These are phyloP conservation scores for Tagetes erecta DNA, from an alignment of 129 eudicot species.

Conservation along the genomic window DNA sequence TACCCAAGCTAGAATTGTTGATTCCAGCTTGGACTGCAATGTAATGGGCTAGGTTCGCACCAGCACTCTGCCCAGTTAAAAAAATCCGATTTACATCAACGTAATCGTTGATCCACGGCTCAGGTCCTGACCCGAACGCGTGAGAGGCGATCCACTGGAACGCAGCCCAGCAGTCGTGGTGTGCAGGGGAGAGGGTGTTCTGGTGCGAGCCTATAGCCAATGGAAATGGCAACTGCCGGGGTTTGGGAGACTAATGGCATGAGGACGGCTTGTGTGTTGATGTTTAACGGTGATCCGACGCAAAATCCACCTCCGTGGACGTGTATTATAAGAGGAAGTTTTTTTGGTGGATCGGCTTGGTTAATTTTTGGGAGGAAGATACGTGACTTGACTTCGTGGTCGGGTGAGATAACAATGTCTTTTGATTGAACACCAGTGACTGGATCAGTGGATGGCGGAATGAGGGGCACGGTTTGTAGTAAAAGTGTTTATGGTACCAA, in stretches of 20 bases:
- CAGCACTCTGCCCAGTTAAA: constrained; percentile 51
- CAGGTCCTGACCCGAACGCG: constrained; percentile 33
- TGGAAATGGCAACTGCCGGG: constrained; percentile 31
- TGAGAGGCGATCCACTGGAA: constrained; percentile 53
- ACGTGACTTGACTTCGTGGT: constrained; percentile 37
- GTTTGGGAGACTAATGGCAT: constrained; percentile 36
- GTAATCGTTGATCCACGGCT: constrained; percentile 43
- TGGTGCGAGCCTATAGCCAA: constrained; percentile 55
- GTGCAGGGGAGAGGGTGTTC: constrained; percentile 55
- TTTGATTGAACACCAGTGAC: constrained; percentile 51
- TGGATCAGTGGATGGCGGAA: constrained; percentile 48
- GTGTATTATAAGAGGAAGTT: constrained; percentile 46
- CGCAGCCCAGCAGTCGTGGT: constrained; percentile 49
- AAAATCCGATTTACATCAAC: constrained; percentile 43
- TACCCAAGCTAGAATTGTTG: neutral
- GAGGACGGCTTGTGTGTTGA: constrained; percentile 29
- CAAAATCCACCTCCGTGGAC: constrained; percentile 64
- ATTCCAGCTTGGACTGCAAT: constrained; percentile 44
- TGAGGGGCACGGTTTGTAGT: constrained; percentile 19
- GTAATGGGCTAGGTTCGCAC: constrained; percentile 50
- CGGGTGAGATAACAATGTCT: constrained; percentile 49
- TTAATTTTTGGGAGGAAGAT: constrained; percentile 44
- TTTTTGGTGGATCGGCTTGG: constrained; percentile 5
- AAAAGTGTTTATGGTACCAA: too few relatives aligned
- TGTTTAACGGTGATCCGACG: constrained; percentile 37